Base-by-base conservation (phyloP, 139 green algal species). In the Coccomyxa sp. region DNA sequence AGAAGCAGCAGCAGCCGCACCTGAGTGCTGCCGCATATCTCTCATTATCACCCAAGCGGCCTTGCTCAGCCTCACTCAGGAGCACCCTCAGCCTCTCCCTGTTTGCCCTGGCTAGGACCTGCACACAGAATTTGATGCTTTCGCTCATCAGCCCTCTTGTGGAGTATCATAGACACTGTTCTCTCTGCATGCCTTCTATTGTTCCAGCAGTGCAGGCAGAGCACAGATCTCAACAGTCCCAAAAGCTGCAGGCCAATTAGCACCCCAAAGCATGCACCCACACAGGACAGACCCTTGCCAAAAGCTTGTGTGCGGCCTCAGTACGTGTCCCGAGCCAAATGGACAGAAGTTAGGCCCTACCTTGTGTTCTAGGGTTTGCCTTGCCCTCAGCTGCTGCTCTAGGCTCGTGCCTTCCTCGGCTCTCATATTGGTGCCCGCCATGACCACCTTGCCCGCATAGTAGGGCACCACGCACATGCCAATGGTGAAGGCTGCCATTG, bases 31-130 rank as follows among this genome's bases (percentile, higher is more conserved):
- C 87, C 10, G 55, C 73, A 75, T 92, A 92, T 10, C 88, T 72
- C 24, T 82, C 78, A n/a, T n/a, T n/a, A 22, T 80, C 71, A 40
- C 71, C 80, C n/a, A n/a, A 37, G 16, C 72, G n/a, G 22, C 55
- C 39, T 1, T 41, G 34, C 70, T 79, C 39, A 14, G 89, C 68
- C 74, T 92, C 88, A 31, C 87, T 85, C 33, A 92, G 68, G 71
- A 92, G 68, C n/a, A 92, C 87, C 27, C 84, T 79, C 50, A 92
- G 79, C 55, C 88, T 72, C 39, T 90, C 76, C n/a, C 76, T 81
- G 77, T 92, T 89, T 29, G 84, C 88, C 27, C 74, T 79, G 38
- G 84, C 84, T 64, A 92, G 78, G 36, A 90, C 76, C 78, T 86
- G 76, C 76, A 80, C 8, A 27, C 12, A 24, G 12, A 27, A 6